Evolutionary conservation across 257 asterid genomes (phyloP), one percentile per base, ranked within the genome.

Genomic region (Haberlea rhodopensis): DNA sequence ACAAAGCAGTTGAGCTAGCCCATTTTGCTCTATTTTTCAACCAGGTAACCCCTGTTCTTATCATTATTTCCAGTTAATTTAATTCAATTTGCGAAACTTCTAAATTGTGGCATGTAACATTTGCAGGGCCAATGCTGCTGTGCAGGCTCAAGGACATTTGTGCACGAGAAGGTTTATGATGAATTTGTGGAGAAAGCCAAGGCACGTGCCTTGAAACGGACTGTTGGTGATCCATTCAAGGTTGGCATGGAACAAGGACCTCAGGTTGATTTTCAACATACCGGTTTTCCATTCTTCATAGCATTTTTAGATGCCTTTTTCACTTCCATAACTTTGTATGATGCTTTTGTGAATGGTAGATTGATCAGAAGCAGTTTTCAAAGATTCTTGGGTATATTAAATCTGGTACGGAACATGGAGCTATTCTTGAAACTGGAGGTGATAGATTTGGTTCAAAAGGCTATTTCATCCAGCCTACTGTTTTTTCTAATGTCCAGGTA

Each of bases 51-150:
- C 21, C 65, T 8, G 20, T 25, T 71, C 58, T 57, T 34, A 5
- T 53, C 49, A 21, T 48, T 22, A 15, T 56, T 68, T n/a, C 46
- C 32, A 5, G n/a, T 53, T 53, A 43, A 25, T 37, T 28, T 11
- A 37, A 26, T 22, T 68, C 9, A 53, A 64, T 15, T 65, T 11
- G 20, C 4, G 23, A 20, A 55, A 40, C 10, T 4, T 15, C 45
- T 62, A 59, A 23, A 62, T 24, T 32, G 15, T 58, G 15, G 37
- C 53, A 5, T 57, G 61, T 10, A 53, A 55, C 28, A 24, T 62
- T 27, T 76, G 49, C 77, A 92, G 99, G 99, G 99, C 48, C 97
- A 94, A 83, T 86, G 97, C 71, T 94, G 99, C 75, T 86, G 96
- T 79, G 95, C 99, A 52, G 99, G 97, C 15, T 94, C 99, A 16